phyloP scores from a whole-genome alignment of 2,329 filamentous ascomycete genomes.

The Cordyceps militaris region DNA sequence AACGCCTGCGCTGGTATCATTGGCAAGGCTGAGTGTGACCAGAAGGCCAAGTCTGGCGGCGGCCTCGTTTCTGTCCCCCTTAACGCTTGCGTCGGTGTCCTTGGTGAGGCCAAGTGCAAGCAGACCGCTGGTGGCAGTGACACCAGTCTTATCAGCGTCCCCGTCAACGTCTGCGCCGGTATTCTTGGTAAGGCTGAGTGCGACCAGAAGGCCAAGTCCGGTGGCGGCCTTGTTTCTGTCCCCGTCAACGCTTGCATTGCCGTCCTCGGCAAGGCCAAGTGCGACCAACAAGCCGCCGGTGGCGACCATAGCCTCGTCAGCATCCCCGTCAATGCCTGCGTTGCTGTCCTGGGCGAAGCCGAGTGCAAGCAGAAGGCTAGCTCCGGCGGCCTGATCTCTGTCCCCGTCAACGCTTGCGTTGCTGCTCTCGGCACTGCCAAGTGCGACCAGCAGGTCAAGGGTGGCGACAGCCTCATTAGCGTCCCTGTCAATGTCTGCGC shows the following conservation, averaged over 20 bases:
- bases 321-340: neutral
- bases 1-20: neutral
- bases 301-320: neutral
- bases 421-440: neutral
- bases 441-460: neutral
- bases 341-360: neutral
- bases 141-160: neutral
- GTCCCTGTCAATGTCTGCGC: neutral
- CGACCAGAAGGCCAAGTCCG: neutral
- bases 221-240: neutral
- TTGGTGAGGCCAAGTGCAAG: neutral
- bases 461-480: neutral
- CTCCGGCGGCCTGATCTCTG: neutral
- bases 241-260: neutral
- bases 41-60: neutral
- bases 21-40: neutral
- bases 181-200: neutral
- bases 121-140: neutral
- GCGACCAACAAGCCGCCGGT: neutral
- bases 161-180: neutral
- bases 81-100: neutral
- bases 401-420: slow-evolving; percentile 1
- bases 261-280: neutral
- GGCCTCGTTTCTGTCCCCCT: neutral
- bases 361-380: neutral